These are phyloP conservation scores for Hemileia vastatrix DNA, from an alignment of 1,284 basidiomycete species.

Conservation along the genomic window DNA sequence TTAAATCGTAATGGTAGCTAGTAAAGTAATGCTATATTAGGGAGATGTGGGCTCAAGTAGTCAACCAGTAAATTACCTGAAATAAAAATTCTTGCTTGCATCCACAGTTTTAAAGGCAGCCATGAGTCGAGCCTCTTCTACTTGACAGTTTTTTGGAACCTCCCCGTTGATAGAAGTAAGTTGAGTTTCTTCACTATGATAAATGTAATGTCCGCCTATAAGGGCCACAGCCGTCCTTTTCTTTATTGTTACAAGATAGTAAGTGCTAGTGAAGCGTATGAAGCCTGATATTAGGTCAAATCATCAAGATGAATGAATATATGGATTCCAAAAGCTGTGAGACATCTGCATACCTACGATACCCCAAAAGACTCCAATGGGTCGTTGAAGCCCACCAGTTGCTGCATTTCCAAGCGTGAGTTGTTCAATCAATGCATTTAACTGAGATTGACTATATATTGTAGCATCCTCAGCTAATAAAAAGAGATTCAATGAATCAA, in stretches of 20 bases:
- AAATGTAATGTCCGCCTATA: conserved; percentile 91
- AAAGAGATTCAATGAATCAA: too few species aligned
- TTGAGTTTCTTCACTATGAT: conserved; percentile 88
- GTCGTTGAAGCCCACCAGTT: conserved; percentile 59
- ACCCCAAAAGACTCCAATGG: conserved; percentile 16
- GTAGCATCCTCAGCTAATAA: conserved; percentile 60
- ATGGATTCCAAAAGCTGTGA: conserved; percentile 20
- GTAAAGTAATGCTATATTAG: neutral
- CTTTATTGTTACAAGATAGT: conserved; percentile 49
- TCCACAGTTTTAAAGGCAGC: conserved; percentile 96
- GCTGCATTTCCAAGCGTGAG: conserved; percentile 70
- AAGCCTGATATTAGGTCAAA: conserved; percentile 55
- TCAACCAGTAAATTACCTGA: conserved; percentile 56
- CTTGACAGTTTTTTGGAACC: conserved; percentile 39
- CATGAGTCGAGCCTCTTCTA: conserved; percentile 52
- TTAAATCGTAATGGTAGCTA: conserved; percentile 93
- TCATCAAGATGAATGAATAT: conserved; percentile 35
- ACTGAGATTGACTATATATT: conserved; percentile 76
- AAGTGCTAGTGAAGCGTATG: conserved; percentile 42
- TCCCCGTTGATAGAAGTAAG: conserved; percentile 64
- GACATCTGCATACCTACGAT: neutral
- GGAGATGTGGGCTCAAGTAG: conserved; percentile 13
- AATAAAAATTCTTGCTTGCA: conserved; percentile 98
- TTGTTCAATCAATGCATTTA: conserved; percentile 83
- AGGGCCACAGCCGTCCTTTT: conserved; percentile 86